These are phyloP conservation scores for Botrytis fabae DNA, from an alignment of 2,329 filamentous ascomycete genomes.

Conservation along the genomic window DNA sequence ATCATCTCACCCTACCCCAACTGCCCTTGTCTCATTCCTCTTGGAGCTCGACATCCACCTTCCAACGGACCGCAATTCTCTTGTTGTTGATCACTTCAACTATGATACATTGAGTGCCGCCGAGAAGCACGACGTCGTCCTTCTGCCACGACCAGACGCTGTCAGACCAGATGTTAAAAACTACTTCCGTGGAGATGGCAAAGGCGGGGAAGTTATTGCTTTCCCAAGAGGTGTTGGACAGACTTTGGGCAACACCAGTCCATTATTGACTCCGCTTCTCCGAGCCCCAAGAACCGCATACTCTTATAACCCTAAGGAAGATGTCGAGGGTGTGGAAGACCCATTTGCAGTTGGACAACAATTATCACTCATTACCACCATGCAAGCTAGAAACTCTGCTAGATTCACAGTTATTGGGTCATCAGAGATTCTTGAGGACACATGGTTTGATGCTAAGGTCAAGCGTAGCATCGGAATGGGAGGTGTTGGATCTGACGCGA, in stretches of 20 bases:
- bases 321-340: conserved; percentile 71
- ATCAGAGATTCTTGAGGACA: conserved; percentile 81
- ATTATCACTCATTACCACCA: conserved; percentile 76
- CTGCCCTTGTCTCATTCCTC: conserved; percentile 74
- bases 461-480: conserved; percentile 48
- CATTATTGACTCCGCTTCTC: conserved; percentile 78
- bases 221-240: conserved; percentile 81
- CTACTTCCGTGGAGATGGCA: conserved; percentile 67
- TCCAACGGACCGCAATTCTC: conserved; percentile 78
- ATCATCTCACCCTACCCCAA: conserved; percentile 66
- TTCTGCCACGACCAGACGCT: conserved; percentile 68
- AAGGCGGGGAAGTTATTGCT: conserved; percentile 62
- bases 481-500: conserved; percentile 50
- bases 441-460: conserved; percentile 84
- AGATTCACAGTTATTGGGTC: conserved; percentile 84
- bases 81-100: conserved; percentile 95
- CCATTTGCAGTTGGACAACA: conserved; percentile 83
- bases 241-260: conserved; percentile 70
- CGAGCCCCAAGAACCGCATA: conserved; percentile 84
- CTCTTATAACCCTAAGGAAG: conserved; percentile 91
- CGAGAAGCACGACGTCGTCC: conserved; percentile 85
- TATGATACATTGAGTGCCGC: conserved; percentile 75
- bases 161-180: conserved; percentile 70
- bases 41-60: conserved; percentile 86
- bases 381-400: conserved; percentile 93